These are phyloP conservation scores for Beauveria bassiana DNA, from an alignment of 2,329 filamentous ascomycete species.

Conservation along the genomic window DNA sequence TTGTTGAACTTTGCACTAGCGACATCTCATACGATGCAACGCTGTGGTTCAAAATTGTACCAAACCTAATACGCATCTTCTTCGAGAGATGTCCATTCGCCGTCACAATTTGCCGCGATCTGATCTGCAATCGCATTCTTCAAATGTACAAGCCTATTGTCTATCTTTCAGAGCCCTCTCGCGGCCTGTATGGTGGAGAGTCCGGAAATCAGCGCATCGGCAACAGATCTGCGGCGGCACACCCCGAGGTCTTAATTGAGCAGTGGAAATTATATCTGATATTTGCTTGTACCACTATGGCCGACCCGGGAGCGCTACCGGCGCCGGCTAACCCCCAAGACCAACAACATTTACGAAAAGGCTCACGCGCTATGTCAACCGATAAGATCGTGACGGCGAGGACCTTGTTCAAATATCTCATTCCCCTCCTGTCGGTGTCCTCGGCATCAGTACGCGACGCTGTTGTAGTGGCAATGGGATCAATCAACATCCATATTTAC, in stretches of 20 bases:
- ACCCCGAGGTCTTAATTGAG: conserved; percentile 83
- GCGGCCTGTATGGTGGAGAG: conserved; percentile 56
- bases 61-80: conserved; percentile 83
- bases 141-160: conserved; percentile 88
- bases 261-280: conserved; percentile 98
- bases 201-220: conserved; percentile 44
- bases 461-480: conserved; percentile 84
- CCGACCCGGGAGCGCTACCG: conserved; percentile 61
- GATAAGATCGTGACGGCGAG: conserved; percentile 82
- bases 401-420: conserved; percentile 83
- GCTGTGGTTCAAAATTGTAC: conserved; percentile 96
- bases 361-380: conserved; percentile 59
- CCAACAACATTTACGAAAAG: conserved; percentile 71
- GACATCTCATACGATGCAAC: conserved; percentile 92
- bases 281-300: conserved; percentile 92
- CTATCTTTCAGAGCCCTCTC: conserved; percentile 64
- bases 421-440: conserved; percentile 74
- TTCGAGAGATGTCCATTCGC: conserved; percentile 89
- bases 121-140: conserved; percentile 84
- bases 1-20: conserved; percentile 92
- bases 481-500: conserved; percentile 92
- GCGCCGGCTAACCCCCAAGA: conserved; percentile 35
- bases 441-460: conserved; percentile 79
- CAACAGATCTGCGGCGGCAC: conserved; percentile 55
- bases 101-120: conserved; percentile 80